Conservation (phyloP, 2,329 filamentous ascomycete genomes). For the Apiospora malaysiana region DNA sequence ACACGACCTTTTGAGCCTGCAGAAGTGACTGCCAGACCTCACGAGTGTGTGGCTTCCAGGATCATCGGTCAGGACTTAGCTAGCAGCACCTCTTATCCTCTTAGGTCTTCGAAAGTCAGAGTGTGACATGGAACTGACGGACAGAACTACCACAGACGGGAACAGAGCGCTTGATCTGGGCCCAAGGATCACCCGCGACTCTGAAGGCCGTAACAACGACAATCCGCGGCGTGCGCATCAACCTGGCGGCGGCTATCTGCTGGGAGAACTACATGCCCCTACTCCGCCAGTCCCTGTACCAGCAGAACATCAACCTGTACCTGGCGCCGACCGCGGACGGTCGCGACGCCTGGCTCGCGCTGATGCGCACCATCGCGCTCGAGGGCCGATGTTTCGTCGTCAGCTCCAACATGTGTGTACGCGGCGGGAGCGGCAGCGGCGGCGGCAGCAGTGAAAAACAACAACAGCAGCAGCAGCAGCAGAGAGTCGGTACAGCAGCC, state of each 20-base stretch:
- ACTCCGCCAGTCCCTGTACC: conserved; percentile 81
- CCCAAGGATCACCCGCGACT: conserved; percentile 80
- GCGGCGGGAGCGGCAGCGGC: conserved; percentile 56
- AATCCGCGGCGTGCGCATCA: conserved; percentile 80
- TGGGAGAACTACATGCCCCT: conserved; percentile 89
- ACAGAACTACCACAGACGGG: conserved; percentile 62
- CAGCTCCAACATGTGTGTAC: conserved; percentile 82
- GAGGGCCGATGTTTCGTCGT: conserved; percentile 89
- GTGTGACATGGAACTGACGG: not conserved
- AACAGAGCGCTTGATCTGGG: conserved; percentile 85
- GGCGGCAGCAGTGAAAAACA: conserved; percentile 57
- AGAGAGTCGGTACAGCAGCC: not conserved
- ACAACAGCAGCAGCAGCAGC: conserved; percentile 44
- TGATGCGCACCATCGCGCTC: conserved; percentile 82
- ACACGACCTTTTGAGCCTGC: not conserved
- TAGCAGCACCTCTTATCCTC: not conserved
- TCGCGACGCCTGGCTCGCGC: conserved; percentile 78
- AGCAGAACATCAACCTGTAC: conserved; percentile 90
- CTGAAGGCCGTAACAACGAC: conserved; percentile 79
- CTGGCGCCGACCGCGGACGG: conserved; percentile 89
- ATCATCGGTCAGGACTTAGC: too few species aligned
- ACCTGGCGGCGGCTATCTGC: conserved; percentile 86
- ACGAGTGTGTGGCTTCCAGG: not conserved
- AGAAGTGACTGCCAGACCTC: not conserved
- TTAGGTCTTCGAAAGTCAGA: not conserved